A percentile compares a stretch with the other conserved stretches of the same genome.
phyloP scores from a whole-genome alignment of 306 rosid species.

The Datisca glomerata region DNA sequence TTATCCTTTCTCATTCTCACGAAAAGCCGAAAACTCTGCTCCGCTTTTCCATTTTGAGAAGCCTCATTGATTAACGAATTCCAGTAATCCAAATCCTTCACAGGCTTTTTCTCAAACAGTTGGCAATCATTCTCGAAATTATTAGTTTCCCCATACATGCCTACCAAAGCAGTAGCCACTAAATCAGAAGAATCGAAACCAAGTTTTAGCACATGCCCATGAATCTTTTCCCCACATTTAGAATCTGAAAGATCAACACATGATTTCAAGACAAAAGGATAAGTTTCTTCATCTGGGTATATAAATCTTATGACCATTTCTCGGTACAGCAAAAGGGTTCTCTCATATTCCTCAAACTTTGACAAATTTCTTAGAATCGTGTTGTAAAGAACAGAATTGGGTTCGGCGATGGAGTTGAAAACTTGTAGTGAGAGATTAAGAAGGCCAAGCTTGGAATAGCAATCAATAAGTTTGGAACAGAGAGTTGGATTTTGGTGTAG shows the following conservation, averaged over 20 bases:
- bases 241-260: conserved; percentile 18
- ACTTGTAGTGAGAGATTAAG: conserved; percentile 26
- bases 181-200: conserved; percentile 39
- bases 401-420: conserved; percentile 25
- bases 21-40: conserved; percentile 20
- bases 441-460: conserved; percentile 46
- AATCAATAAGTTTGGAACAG: conserved; percentile 43
- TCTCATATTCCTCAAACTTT: conserved; percentile 26
- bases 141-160: conserved; percentile 16
- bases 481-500: conserved; percentile 49
- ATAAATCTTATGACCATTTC: conserved; percentile 34
- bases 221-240: conserved; percentile 29
- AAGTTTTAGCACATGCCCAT: conserved; percentile 45
- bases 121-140: conserved; percentile 13
- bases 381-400: conserved; percentile 27
- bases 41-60: conserved; percentile 22
- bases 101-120: conserved; percentile 14
- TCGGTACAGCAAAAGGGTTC: conserved; percentile 28
- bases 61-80: conserved; percentile 31
- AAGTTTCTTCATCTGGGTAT: conserved; percentile 43
- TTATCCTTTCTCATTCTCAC: conserved; percentile 33
- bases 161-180: conserved; percentile 28
- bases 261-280: conserved; percentile 31
- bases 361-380: conserved; percentile 29
- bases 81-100: conserved; percentile 18